Evolutionary conservation across 306 rosid species (phyloP).

Genomic region (Begonia masoniana): DNA sequence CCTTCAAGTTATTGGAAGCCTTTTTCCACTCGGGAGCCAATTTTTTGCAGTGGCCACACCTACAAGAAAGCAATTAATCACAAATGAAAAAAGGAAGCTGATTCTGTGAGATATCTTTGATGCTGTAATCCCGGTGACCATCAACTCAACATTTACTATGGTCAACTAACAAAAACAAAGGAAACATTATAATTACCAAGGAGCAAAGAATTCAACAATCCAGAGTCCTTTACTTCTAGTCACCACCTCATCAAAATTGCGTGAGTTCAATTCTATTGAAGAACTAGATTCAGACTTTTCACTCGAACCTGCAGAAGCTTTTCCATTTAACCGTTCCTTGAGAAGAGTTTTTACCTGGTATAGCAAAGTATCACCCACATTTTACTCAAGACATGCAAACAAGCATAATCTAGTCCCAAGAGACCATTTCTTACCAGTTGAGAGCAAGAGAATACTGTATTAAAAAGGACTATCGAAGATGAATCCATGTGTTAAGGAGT

Average conservation of each 20-base stretch:
- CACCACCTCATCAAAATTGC: conserved; percentile 77
- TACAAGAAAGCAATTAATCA: conserved; percentile 21
- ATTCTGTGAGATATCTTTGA: background rate
- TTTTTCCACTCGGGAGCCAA: conserved; percentile 96
- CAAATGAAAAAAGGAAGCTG: background rate
- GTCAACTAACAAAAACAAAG: background rate
- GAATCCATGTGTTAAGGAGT: too few species aligned
- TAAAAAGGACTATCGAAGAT: too few species aligned
- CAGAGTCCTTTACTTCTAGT: conserved; percentile 91
- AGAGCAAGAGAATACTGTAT: too few species aligned
- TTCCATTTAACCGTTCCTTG: conserved; percentile 82
- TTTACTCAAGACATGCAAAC: too few species aligned
- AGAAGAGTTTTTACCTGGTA: conserved; percentile 66
- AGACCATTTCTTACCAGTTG: too few species aligned
- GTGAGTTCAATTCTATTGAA: conserved; percentile 68
- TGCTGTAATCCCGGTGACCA: background rate
- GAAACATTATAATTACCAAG: conserved; percentile 45
- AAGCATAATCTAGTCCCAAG: too few species aligned
- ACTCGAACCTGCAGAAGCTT: conserved; percentile 64
- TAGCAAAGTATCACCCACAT: too few species aligned
- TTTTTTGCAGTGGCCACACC: conserved; percentile 98
- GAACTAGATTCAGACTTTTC: conserved; percentile 60
- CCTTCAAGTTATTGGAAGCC: conserved; percentile 68
- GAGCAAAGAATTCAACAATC: conserved; percentile 98
- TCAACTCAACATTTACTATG: background rate